Conservation (phyloP, 441 rosid genomes). For the Populus hybrid region DNA sequence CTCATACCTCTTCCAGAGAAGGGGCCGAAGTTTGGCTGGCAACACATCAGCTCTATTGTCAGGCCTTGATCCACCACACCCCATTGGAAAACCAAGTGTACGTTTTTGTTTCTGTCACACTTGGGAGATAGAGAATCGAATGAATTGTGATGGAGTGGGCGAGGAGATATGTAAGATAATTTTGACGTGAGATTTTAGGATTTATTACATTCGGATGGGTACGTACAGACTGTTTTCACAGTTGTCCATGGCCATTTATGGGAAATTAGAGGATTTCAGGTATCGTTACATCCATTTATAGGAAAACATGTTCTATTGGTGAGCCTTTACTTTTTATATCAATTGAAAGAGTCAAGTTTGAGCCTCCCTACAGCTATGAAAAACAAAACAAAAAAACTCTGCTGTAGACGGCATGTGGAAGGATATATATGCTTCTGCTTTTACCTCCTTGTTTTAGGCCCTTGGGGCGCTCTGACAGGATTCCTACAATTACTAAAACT, state of each 20-base stretch:
- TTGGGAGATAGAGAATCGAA: not conserved
- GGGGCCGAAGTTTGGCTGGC: constrained; percentile 34
- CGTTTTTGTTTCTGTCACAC: not conserved
- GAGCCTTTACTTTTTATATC: not conserved
- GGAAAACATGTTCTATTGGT: not conserved
- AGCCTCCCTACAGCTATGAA: not conserved
- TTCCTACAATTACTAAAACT: not conserved
- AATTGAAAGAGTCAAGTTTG: constrained; percentile 1
- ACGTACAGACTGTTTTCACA: not conserved
- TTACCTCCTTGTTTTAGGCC: no score
- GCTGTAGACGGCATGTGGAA: not conserved
- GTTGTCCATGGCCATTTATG: constrained; percentile 7
- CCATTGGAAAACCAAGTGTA: constrained; percentile 30
- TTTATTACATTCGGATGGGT: not conserved
- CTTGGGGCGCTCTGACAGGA: not conserved
- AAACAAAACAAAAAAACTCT: not conserved
- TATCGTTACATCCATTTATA: not conserved
- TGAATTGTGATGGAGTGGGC: not conserved
- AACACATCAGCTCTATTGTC: constrained; percentile 18
- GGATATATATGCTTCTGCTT: not conserved
- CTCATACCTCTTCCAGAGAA: constrained; percentile 38
- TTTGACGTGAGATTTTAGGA: not conserved
- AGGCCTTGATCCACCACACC: constrained; percentile 43
- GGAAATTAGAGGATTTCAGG: not conserved
- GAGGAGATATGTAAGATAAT: not conserved